Percentiles rank a stretch among this genome's conserved stretches.
These are phyloP conservation scores for Fusarium devonianum DNA, from an alignment of 2,329 filamentous ascomycete genomes.

Conservation along the genomic window DNA sequence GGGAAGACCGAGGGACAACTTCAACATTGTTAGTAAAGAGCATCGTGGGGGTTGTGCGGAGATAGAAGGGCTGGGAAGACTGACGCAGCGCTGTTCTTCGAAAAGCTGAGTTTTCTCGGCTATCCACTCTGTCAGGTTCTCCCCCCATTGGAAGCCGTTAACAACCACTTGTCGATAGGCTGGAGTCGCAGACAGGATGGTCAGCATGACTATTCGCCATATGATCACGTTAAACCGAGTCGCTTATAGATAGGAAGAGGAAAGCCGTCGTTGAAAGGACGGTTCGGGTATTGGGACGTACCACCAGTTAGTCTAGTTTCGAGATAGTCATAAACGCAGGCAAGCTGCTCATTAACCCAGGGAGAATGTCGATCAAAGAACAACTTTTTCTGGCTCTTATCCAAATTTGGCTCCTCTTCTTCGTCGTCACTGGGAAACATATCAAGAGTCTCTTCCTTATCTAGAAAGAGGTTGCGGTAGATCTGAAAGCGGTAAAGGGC, in stretches of 20 bases:
- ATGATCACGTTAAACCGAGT: conserved; percentile 10
- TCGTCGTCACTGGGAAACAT: conserved; percentile 4
- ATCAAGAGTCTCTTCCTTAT: conserved; percentile 6
- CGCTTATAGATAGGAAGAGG: not conserved
- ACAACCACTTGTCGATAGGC: conserved; percentile 31
- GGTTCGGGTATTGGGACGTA: conserved; percentile 11
- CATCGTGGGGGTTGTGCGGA: too few relatives aligned
- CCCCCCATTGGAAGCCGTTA: conserved; percentile 30
- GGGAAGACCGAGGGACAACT: conserved; percentile 32
- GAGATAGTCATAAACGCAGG: conserved; percentile 33
- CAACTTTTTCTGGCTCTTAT: conserved; percentile 22
- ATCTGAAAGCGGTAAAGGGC: conserved; percentile 38
- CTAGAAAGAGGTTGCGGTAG: conserved; percentile 31
- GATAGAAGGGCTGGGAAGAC: not conserved
- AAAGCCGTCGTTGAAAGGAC: not conserved
- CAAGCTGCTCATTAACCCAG: conserved; percentile 37
- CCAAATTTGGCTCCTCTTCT: not conserved
- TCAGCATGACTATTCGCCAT: conserved; percentile 30
- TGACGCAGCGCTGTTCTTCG: conserved; percentile 34
- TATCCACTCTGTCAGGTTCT: conserved; percentile 35
- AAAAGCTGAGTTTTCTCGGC: conserved; percentile 26
- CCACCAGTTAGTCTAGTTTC: conserved; percentile 30
- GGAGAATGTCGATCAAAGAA: conserved; percentile 35
- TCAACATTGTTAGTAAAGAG: not conserved
- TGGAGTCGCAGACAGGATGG: conserved; percentile 28